phyloP scores from a whole-genome alignment of 257 asterid species.

The Mentha longifolia region DNA sequence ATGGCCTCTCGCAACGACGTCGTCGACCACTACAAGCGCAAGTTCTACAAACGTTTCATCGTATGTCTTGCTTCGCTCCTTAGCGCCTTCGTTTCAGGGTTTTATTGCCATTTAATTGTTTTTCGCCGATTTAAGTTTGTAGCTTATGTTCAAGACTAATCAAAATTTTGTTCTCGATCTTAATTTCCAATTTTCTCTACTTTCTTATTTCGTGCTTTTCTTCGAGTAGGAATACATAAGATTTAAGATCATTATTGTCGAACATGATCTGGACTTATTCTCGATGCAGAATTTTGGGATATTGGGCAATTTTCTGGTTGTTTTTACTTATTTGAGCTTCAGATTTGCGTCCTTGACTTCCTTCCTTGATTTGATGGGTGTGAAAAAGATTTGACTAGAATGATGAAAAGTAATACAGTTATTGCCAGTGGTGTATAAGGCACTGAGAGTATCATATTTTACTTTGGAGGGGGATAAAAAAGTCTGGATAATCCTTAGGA shows the following conservation, averaged over 20 bases:
- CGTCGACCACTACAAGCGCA: constrained; percentile 83
- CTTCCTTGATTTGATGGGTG: constrained; percentile 1
- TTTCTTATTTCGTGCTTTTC: not conserved
- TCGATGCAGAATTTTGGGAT: constrained; percentile 18
- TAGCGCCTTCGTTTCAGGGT: not conserved
- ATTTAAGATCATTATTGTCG: not conserved
- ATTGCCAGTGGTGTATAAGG: too few species aligned
- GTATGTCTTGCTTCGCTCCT: constrained; percentile 36
- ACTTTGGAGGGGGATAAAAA: not conserved
- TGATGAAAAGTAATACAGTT: too few species aligned
- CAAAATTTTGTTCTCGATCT: not conserved
- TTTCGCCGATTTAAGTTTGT: not conserved
- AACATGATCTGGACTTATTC: not conserved
- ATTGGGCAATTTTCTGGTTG: not conserved
- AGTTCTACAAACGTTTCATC: constrained; percentile 96
- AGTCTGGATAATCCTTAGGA: not conserved
- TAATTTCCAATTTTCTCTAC: not conserved
- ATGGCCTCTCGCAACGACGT: constrained; percentile 83
- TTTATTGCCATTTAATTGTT: not conserved
- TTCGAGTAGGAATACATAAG: not conserved
- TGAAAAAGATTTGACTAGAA: not conserved
- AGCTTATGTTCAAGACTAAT: not conserved
- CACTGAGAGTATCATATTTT: not conserved
- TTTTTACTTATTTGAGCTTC: not conserved
- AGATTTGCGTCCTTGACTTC: not conserved